Evolutionary conservation across 768 basidiomycete genomes (phyloP).

Genomic region (Hericium erinaceus): DNA sequence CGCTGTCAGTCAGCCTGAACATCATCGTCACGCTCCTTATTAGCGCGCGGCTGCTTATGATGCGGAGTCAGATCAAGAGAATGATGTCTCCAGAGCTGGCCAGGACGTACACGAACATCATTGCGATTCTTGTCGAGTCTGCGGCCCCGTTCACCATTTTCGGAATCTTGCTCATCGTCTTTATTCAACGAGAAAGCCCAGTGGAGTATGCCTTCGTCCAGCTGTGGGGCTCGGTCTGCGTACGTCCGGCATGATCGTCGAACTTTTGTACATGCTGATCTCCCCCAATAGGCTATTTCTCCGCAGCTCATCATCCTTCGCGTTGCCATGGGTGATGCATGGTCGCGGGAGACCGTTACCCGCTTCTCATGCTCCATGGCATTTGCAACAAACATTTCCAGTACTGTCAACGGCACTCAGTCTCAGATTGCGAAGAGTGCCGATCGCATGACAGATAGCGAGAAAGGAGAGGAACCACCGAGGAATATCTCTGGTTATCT

Average conservation of each 20-base stretch:
- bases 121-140: conserved; percentile 13
- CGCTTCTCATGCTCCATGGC: too few relatives aligned
- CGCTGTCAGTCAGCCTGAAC: conserved; percentile 6
- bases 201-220: conserved; percentile 27
- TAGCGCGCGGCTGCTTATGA: conserved; percentile 3
- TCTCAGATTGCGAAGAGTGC: too few relatives aligned
- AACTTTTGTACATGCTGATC: too few relatives aligned
- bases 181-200: not conserved
- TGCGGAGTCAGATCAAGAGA: not conserved
- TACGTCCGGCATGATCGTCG: conserved; percentile 15
- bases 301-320: too few relatives aligned
- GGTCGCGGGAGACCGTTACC: too few relatives aligned
- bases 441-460: too few relatives aligned
- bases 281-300: too few relatives aligned
- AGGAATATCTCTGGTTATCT: too few relatives aligned
- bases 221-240: conserved; percentile 33
- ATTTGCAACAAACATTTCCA: too few relatives aligned
- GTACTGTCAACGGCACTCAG: too few relatives aligned
- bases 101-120: conserved; percentile 2
- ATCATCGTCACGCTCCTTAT: conserved; percentile 8
- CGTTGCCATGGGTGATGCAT: too few relatives aligned
- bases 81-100: not conserved
- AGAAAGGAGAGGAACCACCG: too few relatives aligned
- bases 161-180: conserved; percentile 7
- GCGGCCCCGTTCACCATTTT: conserved; percentile 5